Conservation (phyloP, 306 rosid genomes). For the Malus sylvestris region DNA sequence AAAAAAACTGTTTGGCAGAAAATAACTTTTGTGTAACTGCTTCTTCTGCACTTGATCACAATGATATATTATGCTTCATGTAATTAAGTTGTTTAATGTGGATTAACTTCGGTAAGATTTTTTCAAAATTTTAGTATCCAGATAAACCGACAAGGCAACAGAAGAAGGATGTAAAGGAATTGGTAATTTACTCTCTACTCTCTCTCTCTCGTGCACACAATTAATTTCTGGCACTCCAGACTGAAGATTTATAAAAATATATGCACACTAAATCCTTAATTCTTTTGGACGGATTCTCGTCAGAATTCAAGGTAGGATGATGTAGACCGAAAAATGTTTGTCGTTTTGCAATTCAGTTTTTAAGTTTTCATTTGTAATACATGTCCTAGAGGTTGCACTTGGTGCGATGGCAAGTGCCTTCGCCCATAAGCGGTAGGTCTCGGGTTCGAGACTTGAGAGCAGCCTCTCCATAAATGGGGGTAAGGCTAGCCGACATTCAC, state of each 20-base stretch:
- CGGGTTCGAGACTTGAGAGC: no score
- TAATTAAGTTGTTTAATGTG: neutral
- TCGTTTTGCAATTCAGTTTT: neutral
- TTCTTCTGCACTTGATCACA: neutral
- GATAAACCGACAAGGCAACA: slow-evolving; percentile 95
- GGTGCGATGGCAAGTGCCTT: no score
- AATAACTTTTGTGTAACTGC: neutral
- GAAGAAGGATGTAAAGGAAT: slow-evolving; percentile 89
- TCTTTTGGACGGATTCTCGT: neutral
- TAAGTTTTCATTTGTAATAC: neutral
- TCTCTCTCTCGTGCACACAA: neutral
- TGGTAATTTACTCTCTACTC: slow-evolving; percentile 39
- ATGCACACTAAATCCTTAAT: neutral
- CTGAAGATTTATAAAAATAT: neutral
- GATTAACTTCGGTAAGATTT: slow-evolving; percentile 1
- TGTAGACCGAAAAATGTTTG: neutral
- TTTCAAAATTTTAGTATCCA: slow-evolving; percentile 58
- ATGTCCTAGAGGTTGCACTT: no score
- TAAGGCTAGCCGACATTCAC: no score
- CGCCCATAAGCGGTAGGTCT: no score
- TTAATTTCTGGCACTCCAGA: neutral
- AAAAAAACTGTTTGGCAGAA: neutral
- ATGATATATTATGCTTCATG: neutral
- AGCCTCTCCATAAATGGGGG: no score
- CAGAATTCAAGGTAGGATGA: neutral